Percentiles rank a stretch among this genome's conserved stretches.
phyloP scores from a whole-genome alignment of 1,284 basidiomycete genomes.

The Melampsora abietis-canadensis region DNA sequence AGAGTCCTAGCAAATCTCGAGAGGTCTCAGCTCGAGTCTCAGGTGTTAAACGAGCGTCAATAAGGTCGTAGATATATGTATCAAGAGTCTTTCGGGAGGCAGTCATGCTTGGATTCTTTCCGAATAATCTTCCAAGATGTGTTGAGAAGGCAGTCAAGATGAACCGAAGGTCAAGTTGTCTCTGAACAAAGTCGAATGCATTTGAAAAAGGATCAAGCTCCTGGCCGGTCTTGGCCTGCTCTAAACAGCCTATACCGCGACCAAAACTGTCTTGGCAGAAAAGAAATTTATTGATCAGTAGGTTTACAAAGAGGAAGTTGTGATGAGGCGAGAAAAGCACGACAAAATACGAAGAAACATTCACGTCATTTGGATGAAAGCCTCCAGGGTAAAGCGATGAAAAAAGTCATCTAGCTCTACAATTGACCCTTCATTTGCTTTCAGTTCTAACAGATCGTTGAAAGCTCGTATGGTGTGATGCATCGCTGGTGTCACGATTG shows the following conservation, averaged over 20 bases:
- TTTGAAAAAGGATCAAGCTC: slow-evolving; percentile 24
- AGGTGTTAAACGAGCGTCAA: slow-evolving; percentile 27
- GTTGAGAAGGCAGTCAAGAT: slow-evolving; percentile 27
- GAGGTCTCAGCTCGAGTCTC: not conserved
- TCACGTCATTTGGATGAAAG: slow-evolving; percentile 43
- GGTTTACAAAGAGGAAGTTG: not conserved
- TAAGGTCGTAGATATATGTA: slow-evolving; percentile 42
- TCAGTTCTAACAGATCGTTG: slow-evolving; percentile 24
- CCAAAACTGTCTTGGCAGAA: slow-evolving; percentile 15
- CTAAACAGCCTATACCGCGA: slow-evolving; percentile 34
- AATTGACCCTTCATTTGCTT: slow-evolving; percentile 19
- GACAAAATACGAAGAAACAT: not conserved
- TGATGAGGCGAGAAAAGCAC: not conserved
- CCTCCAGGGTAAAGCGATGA: slow-evolving; percentile 38
- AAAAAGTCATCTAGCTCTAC: slow-evolving; percentile 37
- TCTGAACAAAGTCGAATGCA: slow-evolving; percentile 43
- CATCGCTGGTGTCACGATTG: slow-evolving; percentile 35
- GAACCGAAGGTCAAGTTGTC: slow-evolving; percentile 41
- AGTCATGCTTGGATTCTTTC: slow-evolving; percentile 33
- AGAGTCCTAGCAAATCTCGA: slow-evolving; percentile 44
- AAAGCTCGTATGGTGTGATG: slow-evolving; percentile 38
- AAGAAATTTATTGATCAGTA: slow-evolving; percentile 11
- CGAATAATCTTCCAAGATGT: slow-evolving; percentile 23
- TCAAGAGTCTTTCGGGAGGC: slow-evolving; percentile 27
- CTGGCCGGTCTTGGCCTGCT: slow-evolving; percentile 13